phyloP scores from a whole-genome alignment of 2,329 filamentous ascomycete species.

The Trichoderma sp. region DNA sequence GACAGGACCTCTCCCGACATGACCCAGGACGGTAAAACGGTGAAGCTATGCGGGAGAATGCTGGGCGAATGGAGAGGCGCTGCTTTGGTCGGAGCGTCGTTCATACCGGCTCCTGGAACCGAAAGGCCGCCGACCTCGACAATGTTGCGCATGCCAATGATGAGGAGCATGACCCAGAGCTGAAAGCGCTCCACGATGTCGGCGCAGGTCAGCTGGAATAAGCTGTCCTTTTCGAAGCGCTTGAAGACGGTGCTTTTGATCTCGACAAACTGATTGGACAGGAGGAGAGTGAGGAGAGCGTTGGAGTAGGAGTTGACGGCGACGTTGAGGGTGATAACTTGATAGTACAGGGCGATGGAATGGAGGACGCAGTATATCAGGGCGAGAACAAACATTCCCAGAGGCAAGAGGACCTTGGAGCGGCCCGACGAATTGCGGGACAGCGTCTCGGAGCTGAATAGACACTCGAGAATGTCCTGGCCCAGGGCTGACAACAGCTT shows the following conservation, averaged over 20 bases:
- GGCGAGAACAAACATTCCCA: slow-evolving; percentile 87
- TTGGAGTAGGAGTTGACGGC: slow-evolving; percentile 99
- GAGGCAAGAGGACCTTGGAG: slow-evolving; percentile 82
- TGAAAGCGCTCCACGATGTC: slow-evolving; percentile 97
- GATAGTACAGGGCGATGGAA: slow-evolving; percentile 86
- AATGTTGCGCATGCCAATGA: slow-evolving; percentile 93
- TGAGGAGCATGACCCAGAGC: slow-evolving; percentile 93
- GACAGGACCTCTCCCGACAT: slow-evolving; percentile 81
- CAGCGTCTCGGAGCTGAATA: slow-evolving; percentile 89
- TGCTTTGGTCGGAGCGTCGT: slow-evolving; percentile 51
- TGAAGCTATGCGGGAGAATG: slow-evolving; percentile 87
- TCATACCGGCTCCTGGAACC: slow-evolving; percentile 48
- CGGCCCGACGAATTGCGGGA: slow-evolving; percentile 84
- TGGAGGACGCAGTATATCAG: slow-evolving; percentile 86
- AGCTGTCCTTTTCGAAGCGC: slow-evolving; percentile 95
- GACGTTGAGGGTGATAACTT: slow-evolving; percentile 96
- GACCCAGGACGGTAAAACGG: slow-evolving; percentile 76
- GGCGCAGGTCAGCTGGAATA: slow-evolving; percentile 94
- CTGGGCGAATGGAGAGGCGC: slow-evolving; percentile 65
- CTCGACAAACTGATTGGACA: slow-evolving; percentile 98
- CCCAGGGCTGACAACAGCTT: slow-evolving; percentile 86
- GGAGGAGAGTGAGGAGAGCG: slow-evolving; percentile 81
- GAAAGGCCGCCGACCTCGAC: slow-evolving; percentile 90
- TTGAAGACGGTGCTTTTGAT: slow-evolving; percentile 99
- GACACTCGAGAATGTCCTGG: slow-evolving; percentile 92